phyloP scores from a whole-genome alignment of 2,329 filamentous ascomycete genomes.

The Sclerotinia subarctica region DNA sequence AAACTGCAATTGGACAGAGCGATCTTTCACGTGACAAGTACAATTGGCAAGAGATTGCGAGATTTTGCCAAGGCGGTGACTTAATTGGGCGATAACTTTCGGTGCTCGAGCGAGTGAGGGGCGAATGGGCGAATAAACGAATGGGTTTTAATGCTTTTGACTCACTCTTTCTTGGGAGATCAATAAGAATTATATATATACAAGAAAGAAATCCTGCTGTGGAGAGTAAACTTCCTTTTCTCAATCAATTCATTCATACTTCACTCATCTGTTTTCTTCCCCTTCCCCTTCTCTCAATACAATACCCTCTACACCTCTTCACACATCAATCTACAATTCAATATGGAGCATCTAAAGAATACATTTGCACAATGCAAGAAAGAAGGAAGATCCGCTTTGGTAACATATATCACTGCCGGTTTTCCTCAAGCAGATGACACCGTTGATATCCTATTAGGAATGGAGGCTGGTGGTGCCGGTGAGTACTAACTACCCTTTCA shows the following conservation, averaged over 20 bases:
- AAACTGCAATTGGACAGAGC: too few species aligned
- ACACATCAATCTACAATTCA: conserved; percentile 23
- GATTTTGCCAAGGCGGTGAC: conserved; percentile 20
- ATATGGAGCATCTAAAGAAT: conserved; percentile 50
- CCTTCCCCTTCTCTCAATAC: not conserved
- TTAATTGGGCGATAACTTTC: not conserved
- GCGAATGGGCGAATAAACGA: conserved; percentile 8
- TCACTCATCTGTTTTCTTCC: not conserved
- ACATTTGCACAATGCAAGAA: conserved; percentile 56
- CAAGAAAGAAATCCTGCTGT: not conserved
- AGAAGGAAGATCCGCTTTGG: conserved; percentile 61
- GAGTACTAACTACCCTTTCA: conserved; percentile 34
- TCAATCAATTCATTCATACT: not conserved
- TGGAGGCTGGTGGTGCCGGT: conserved; percentile 93
- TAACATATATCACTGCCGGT: conserved; percentile 95
- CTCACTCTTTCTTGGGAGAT: conserved; percentile 2
- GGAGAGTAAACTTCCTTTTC: too few species aligned
- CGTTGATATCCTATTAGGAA: conserved; percentile 76
- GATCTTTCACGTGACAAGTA: too few species aligned
- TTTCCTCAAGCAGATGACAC: conserved; percentile 82
- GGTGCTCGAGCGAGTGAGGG: conserved; percentile 7
- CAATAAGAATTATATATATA: conserved; percentile 8
- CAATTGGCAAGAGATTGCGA: conserved; percentile 23
- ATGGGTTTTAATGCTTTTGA: not conserved
- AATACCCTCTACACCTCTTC: not conserved